Evolutionary conservation across 208 protist genomes (phyloP).

Genomic region (Crithidia thermophila): DNA sequence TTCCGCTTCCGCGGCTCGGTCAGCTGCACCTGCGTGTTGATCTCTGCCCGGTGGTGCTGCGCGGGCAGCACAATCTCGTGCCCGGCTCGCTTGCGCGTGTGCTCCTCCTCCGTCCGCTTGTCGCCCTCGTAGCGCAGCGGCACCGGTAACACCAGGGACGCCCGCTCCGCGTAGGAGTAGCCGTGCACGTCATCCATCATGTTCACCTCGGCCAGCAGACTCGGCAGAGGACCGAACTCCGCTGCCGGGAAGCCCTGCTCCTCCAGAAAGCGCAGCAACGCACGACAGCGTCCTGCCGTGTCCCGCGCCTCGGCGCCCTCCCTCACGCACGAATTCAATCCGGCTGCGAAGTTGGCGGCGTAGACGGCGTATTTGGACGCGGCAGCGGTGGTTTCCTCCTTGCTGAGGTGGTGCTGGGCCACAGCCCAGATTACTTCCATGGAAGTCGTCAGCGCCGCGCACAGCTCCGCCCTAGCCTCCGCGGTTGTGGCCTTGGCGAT

Average conservation of each 20-base stretch:
- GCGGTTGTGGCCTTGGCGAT: conserved; percentile 4
- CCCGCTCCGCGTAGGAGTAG: conserved; percentile 81
- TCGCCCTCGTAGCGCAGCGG: conserved; percentile 76
- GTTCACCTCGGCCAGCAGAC: conserved; percentile 34
- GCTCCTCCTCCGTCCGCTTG: conserved; percentile 61
- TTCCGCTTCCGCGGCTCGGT: conserved; percentile 74
- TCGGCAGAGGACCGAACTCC: conserved; percentile 42
- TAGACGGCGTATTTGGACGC: conserved; percentile 4
- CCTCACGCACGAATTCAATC: conserved; percentile 6
- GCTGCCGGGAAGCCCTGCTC: conserved; percentile 75
- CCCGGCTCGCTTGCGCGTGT: conserved; percentile 52
- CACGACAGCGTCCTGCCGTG: conserved; percentile 25
- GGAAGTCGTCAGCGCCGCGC: conserved; percentile 2
- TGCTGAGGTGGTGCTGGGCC: conserved; percentile 17
- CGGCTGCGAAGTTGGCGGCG: not conserved
- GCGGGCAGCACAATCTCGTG: conserved; percentile 58
- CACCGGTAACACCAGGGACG: conserved; percentile 40
- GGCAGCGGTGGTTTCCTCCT: conserved; percentile 17
- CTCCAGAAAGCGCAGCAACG: conserved; percentile 50
- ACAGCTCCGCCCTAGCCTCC: not conserved
- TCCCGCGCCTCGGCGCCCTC: conserved; percentile 3
- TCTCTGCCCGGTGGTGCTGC: conserved; percentile 58
- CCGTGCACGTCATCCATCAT: conserved; percentile 44
- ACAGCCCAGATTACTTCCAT: conserved; percentile 25
- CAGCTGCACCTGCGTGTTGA: conserved; percentile 83